Conservation (phyloP, 805 yeast species). For the Schwanniomyces yamadae region DNA sequence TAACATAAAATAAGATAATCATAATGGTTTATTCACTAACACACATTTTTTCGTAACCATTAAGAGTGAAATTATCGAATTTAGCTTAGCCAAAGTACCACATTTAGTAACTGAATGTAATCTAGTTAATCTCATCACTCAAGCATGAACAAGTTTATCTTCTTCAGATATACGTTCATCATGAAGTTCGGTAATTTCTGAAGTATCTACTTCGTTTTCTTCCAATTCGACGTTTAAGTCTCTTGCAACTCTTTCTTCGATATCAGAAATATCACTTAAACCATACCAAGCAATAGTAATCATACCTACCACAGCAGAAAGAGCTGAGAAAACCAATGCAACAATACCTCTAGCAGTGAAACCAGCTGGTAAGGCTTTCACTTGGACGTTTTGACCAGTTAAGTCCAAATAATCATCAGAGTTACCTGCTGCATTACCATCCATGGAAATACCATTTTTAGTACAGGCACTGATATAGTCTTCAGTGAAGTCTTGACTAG, state of each 20-base stretch:
- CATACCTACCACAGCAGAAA: constrained; percentile 84
- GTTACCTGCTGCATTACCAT: constrained; percentile 93
- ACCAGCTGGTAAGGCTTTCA: constrained; percentile 68
- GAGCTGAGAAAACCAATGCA: constrained; percentile 85
- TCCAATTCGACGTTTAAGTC: constrained; percentile 51
- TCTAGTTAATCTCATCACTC: too few relatives aligned
- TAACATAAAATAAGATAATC: background rate
- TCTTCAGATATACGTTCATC: too few relatives aligned
- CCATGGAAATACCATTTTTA: constrained; percentile 47
- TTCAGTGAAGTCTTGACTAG: constrained; percentile 58
- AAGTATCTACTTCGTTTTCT: constrained; percentile 22
- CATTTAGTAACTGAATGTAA: too few relatives aligned
- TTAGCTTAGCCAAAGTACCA: too few relatives aligned
- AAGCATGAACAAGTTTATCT: too few relatives aligned
- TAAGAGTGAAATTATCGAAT: too few relatives aligned
- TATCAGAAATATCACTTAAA: constrained; percentile 71
- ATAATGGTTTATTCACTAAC: constrained; percentile 12
- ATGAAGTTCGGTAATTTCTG: constrained; percentile 4
- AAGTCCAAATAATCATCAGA: constrained; percentile 61
- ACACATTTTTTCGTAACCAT: constrained; percentile 15
- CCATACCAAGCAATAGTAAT: constrained; percentile 79
- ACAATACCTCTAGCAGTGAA: constrained; percentile 95
- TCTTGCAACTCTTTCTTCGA: constrained; percentile 60
- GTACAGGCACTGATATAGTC: constrained; percentile 62
- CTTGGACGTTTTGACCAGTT: constrained; percentile 73